phyloP scores from a whole-genome alignment of 345 rosid genomes.

The Populus euphratica region DNA sequence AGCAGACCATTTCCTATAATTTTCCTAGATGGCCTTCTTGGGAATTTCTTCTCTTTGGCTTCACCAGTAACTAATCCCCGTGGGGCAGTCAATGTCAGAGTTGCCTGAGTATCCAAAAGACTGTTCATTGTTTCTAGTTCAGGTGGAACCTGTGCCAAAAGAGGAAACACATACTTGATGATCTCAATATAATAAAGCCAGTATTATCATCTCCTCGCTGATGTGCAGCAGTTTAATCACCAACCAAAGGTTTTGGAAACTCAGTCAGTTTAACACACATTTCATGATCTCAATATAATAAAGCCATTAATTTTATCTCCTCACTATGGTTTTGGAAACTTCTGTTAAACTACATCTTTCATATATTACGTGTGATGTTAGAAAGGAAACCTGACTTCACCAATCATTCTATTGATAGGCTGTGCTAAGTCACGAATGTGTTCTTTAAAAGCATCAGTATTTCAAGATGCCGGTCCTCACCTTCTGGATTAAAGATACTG shows the following conservation, averaged over 20 bases:
- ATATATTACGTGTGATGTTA: background rate
- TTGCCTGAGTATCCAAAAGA: constrained; percentile 14
- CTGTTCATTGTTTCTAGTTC: constrained; percentile 36
- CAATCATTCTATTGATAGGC: background rate
- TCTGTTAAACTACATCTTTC: background rate
- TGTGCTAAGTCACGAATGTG: background rate
- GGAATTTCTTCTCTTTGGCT: constrained; percentile 35
- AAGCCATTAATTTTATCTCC: background rate
- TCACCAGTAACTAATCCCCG: constrained; percentile 22
- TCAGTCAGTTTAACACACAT: background rate
- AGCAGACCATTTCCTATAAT: constrained; percentile 61
- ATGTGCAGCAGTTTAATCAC: background rate
- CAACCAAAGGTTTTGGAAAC: background rate
- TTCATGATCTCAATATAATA: background rate
- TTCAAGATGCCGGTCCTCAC: constrained; percentile 36
- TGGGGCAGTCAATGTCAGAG: constrained; percentile 9
- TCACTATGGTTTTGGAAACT: background rate
- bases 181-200: background rate
- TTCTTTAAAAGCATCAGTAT: background rate
- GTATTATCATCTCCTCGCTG: background rate
- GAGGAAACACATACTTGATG: background rate
- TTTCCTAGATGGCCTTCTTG: constrained; percentile 61
- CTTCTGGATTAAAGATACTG: constrained; percentile 58
- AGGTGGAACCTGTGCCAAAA: constrained; percentile 50
- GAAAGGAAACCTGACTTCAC: background rate